A percentile compares a stretch with the other conserved stretches of the same genome.
phyloP scores from a whole-genome alignment of 192 early-diverging fungal species.

The Rhizophagus clarus region DNA sequence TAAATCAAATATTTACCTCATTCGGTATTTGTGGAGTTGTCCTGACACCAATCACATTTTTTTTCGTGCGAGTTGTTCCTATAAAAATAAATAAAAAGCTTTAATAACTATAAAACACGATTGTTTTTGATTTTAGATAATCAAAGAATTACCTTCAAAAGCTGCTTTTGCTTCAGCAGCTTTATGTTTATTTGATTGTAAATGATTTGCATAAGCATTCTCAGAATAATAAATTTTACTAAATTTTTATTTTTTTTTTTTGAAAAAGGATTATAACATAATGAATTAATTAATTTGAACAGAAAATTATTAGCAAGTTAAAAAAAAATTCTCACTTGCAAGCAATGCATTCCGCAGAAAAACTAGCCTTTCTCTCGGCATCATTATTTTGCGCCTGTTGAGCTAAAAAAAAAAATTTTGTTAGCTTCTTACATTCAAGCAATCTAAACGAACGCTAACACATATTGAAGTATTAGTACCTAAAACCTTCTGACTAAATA shows the following conservation, averaged over 20 bases:
- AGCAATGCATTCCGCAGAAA: slow-evolving; percentile 27
- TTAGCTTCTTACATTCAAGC: not conserved
- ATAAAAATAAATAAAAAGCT: not conserved
- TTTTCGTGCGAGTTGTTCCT: not conserved
- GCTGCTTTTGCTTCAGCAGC: slow-evolving; percentile 61
- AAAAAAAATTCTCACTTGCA: slow-evolving; percentile 39
- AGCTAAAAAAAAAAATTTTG: slow-evolving; percentile 30
- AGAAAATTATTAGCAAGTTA: not conserved
- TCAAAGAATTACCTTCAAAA: not conserved
- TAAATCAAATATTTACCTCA: not conserved
- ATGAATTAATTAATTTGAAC: not conserved
- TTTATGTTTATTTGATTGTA: slow-evolving; percentile 95
- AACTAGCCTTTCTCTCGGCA: slow-evolving; percentile 40
- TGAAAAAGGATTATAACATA: not conserved
- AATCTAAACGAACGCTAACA: not conserved
- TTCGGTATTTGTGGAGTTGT: not conserved
- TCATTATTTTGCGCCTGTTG: slow-evolving; percentile 58
- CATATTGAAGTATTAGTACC: slow-evolving; percentile 29
- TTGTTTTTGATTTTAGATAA: not conserved
- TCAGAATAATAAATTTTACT: slow-evolving; percentile 75
- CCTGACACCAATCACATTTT: not conserved
- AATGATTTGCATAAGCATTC: slow-evolving; percentile 88
- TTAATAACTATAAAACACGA: not conserved
- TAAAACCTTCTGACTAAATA: slow-evolving; percentile 76
- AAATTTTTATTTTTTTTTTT: too few relatives aligned